Percentiles rank a stretch among this genome's conserved stretches.
Evolutionary conservation across 306 rosid genomes (phyloP).

Genomic region (Trifolium fragiferum): DNA sequence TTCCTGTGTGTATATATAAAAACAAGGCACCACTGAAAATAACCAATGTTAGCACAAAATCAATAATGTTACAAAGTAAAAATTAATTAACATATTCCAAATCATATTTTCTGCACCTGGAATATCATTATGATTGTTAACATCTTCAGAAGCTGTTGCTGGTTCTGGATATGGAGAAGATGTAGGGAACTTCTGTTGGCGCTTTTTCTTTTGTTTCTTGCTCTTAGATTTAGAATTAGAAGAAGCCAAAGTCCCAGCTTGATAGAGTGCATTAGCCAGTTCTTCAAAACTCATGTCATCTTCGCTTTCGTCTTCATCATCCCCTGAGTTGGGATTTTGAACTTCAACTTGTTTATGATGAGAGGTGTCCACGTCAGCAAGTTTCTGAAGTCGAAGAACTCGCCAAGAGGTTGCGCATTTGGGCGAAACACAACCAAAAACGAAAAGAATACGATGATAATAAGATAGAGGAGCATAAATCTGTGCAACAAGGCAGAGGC

Average conservation of each 20-base stretch:
- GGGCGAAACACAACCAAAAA: slow-evolving; percentile 69
- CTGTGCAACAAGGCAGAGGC: slow-evolving; percentile 71
- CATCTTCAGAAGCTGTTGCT: slow-evolving; percentile 20
- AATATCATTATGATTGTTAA: slow-evolving; percentile 39
- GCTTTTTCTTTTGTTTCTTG: slow-evolving; percentile 37
- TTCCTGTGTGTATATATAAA: slow-evolving; percentile 68
- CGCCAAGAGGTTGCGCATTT: slow-evolving; percentile 72
- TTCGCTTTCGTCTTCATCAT: slow-evolving; percentile 50
- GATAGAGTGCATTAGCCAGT: slow-evolving; percentile 62
- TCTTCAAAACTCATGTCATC: slow-evolving; percentile 66
- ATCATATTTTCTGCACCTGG: slow-evolving; percentile 48
- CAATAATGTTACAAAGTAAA: slow-evolving; percentile 1
- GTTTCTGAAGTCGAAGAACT: slow-evolving; percentile 75
- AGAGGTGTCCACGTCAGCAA: slow-evolving; percentile 36
- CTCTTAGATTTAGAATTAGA: slow-evolving; percentile 52
- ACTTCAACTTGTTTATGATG: slow-evolving; percentile 29
- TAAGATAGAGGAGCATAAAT: slow-evolving; percentile 77
- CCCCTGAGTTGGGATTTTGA: slow-evolving; percentile 40
- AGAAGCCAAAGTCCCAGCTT: slow-evolving; percentile 60
- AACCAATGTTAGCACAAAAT: slow-evolving; percentile 31
- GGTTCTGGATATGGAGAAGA: slow-evolving; percentile 38
- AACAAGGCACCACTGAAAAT: slow-evolving; percentile 86
- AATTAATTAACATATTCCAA: not conserved
- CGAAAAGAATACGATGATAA: slow-evolving; percentile 63
- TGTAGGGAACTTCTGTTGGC: slow-evolving; percentile 19